phyloP scores from a whole-genome alignment of 768 basidiomycete species.

The Tephrocybe sp. region DNA sequence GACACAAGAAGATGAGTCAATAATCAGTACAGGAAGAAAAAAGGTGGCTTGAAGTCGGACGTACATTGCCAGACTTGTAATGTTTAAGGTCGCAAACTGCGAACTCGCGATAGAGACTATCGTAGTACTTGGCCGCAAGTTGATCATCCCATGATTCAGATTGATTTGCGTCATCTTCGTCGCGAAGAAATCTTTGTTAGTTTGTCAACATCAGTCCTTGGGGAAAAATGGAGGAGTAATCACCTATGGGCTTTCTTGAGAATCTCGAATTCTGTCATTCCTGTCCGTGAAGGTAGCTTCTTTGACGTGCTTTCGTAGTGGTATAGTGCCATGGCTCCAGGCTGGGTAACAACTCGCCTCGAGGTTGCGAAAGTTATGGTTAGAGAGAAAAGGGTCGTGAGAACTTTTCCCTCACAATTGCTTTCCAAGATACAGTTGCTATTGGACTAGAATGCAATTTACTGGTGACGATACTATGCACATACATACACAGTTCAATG shows the following conservation, averaged over 20 bases:
- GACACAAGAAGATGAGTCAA: not conserved
- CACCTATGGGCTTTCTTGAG: conserved; percentile 72
- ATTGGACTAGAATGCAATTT: too few species aligned
- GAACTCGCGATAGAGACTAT: conserved; percentile 86
- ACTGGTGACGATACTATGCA: too few species aligned
- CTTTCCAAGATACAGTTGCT: too few species aligned
- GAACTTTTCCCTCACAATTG: too few species aligned
- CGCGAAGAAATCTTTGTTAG: conserved; percentile 70
- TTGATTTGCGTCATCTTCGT: conserved; percentile 44
- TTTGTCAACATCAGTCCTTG: conserved; percentile 6
- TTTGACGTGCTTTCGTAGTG: conserved; percentile 30
- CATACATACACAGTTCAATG: too few species aligned
- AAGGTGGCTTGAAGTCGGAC: conserved; percentile 19
- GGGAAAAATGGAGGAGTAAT: conserved; percentile 9
- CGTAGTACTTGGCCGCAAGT: conserved; percentile 87
- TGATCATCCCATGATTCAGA: conserved; percentile 76
- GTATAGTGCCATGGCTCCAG: conserved; percentile 31
- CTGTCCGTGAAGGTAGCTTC: conserved; percentile 21
- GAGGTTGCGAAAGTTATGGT: not conserved
- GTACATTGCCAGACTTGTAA: conserved; percentile 86
- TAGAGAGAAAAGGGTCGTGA: too few species aligned
- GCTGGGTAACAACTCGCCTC: not conserved
- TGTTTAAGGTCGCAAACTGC: conserved; percentile 94
- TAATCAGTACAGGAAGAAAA: not conserved
- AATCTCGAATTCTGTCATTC: conserved; percentile 70